Evolutionary conservation across 208 protist genomes (phyloP).

Genomic region (Trypanosoma boissoni): DNA sequence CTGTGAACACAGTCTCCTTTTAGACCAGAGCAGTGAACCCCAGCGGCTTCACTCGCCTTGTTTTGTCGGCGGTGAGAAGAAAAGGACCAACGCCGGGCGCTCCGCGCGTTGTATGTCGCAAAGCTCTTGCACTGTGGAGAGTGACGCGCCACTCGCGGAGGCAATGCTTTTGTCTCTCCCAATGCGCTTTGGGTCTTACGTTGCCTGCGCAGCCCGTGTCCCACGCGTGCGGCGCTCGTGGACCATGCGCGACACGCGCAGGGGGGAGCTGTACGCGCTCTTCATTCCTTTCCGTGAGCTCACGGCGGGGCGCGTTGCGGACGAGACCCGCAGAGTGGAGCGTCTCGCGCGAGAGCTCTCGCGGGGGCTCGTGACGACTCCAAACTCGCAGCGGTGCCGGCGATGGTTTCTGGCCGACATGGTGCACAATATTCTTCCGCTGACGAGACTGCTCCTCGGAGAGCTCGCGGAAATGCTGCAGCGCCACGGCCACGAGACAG

Average conservation of each 20-base stretch:
- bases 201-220: too few species aligned
- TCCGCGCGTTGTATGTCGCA: too few species aligned
- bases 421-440: constrained; percentile 28
- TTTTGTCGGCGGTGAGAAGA: too few species aligned
- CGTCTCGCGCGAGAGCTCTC: constrained; percentile 12
- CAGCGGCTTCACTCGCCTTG: too few species aligned
- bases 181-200: too few species aligned
- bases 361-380: constrained; percentile 27
- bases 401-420: constrained; percentile 32
- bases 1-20: too few species aligned
- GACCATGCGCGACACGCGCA: constrained; percentile 14
- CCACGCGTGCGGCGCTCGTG: constrained; percentile 9
- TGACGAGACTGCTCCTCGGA: constrained; percentile 22
- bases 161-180: too few species aligned
- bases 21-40: too few species aligned
- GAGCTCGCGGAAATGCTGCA: constrained; percentile 25
- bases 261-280: constrained; percentile 20
- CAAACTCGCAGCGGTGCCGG: constrained; percentile 9
- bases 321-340: constrained; percentile 12
- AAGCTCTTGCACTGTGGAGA: too few species aligned
- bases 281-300: constrained; percentile 30
- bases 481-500: constrained; percentile 1
- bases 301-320: constrained; percentile 13
- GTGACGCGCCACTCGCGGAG: too few species aligned
- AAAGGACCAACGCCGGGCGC: too few species aligned